Evolutionary conservation across 371 early-diverging fungal species (phyloP), one percentile per base, ranked within the genome.

Genomic region (Dichotomocladium elegans): DNA sequence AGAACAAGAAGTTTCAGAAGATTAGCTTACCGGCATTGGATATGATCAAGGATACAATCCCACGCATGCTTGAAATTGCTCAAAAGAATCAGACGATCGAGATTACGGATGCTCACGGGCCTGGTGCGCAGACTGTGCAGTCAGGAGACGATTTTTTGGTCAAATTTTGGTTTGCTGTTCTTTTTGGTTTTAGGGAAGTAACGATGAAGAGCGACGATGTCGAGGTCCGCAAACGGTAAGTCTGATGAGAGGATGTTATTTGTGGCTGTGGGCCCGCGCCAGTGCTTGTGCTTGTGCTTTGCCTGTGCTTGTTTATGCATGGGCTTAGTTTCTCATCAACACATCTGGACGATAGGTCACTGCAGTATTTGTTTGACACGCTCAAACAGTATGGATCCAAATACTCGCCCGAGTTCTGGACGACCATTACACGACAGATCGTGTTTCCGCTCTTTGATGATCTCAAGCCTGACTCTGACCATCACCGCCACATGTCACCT

Each of bases 401-500:
- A 9, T 93, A 86, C 58, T 78, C 88, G n/a, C 70, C 69, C 2
- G 86, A 86, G 21, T 90, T 91, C 47, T 94, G 94, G 94, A 81
- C 85, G 14, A 81, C 90, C 5, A 72, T 94, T 5, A 77, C 90
- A 17, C 81, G 87, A 9, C 88, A 90, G 24, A 88, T 94, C 9
- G 83, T 95, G 10, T 94, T 94, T 62, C 89, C 93, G 0, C 81
- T 96, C 17, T 96, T 96, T 70, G 89, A 89, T 42, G 93, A 92
- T 58, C 62, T 94, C 25, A 81, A 80, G 47, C 53, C 60, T 7
- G 28, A 60, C 22, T 61, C 55, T 21, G 66, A 62, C 2, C 55
- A 57, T 43, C 61, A 57, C 3, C 61, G 72, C 29, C 61, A 63
- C 9, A 70, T 72, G 68, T 59, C 70, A 14, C 60, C 69, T 1